Evolutionary conservation across 768 basidiomycete genomes (phyloP).

Genomic region (Pleurotus tuoliensis): DNA sequence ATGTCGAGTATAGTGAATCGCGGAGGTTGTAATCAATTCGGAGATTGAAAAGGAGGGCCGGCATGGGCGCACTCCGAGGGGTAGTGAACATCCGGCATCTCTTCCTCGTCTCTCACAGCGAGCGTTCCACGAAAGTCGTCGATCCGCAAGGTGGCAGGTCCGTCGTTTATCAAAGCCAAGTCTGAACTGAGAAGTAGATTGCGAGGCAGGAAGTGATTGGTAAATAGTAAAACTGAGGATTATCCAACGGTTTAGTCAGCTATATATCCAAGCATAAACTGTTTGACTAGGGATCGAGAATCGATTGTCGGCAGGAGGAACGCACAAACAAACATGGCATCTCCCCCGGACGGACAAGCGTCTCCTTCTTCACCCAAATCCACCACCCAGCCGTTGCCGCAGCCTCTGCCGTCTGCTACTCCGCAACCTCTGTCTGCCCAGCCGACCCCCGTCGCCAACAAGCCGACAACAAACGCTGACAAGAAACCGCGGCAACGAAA

Average conservation of each 20-base stretch:
- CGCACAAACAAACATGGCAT: constrained; percentile 36
- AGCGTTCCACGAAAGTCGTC: not conserved
- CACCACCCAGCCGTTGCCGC: constrained; percentile 41
- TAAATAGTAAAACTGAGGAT: not conserved
- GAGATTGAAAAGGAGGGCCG: constrained; percentile 24
- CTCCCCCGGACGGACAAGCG: constrained; percentile 45
- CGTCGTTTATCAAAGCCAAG: not conserved
- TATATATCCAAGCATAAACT: not conserved
- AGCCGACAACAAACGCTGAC: constrained; percentile 39
- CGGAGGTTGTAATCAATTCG: constrained; percentile 23
- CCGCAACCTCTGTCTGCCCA: constrained; percentile 27
- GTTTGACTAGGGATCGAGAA: not conserved
- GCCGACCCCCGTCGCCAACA: constrained; percentile 19
- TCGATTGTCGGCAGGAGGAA: not conserved
- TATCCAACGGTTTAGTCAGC: constrained; percentile 2
- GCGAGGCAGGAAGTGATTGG: not conserved
- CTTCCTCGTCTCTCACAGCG: not conserved
- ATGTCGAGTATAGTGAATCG: not conserved
- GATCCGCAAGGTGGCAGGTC: not conserved
- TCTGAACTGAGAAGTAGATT: not conserved
- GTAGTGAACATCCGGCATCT: not conserved
- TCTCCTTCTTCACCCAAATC: constrained; percentile 19
- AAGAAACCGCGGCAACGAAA: constrained; percentile 57
- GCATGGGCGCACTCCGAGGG: constrained; percentile 9
- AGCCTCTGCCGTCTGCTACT: constrained; percentile 37